phyloP scores from a whole-genome alignment of 2,329 filamentous ascomycete genomes.

The Saccharata proteae region DNA sequence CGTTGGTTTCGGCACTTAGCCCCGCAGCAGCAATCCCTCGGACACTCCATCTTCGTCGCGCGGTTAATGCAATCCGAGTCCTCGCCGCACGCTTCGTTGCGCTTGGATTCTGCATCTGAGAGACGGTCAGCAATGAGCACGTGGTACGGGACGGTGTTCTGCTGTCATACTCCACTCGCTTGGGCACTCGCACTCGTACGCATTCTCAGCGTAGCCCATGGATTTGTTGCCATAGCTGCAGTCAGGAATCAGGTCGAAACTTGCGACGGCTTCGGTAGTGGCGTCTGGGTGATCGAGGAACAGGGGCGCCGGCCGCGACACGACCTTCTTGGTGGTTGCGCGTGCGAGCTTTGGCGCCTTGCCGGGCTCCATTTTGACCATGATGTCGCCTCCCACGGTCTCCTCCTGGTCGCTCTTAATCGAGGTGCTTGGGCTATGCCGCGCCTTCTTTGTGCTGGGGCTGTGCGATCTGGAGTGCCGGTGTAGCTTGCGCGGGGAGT shows the following conservation, averaged over 20 bases:
- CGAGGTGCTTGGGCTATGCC: conserved; percentile 24
- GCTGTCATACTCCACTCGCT: conserved; percentile 79
- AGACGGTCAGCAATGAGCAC: conserved; percentile 19
- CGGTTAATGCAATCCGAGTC: conserved; percentile 98
- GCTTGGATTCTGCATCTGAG: conserved; percentile 37
- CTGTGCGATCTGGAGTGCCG: conserved; percentile 20
- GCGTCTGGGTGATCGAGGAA: conserved; percentile 67
- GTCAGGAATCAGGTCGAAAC: conserved; percentile 70
- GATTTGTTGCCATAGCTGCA: conserved; percentile 88
- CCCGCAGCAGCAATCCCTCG: conserved; percentile 78
- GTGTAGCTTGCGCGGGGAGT: conserved; percentile 18
- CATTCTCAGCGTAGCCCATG: conserved; percentile 83
- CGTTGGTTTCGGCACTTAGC: conserved; percentile 84
- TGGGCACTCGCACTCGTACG: conserved; percentile 86
- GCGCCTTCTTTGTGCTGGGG: conserved; percentile 19
- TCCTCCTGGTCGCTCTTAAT: conserved; percentile 36
- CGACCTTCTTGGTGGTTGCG: conserved; percentile 59
- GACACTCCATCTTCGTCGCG: conserved; percentile 94
- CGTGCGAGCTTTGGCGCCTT: conserved; percentile 62
- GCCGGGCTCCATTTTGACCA: conserved; percentile 50
- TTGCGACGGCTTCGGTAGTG: conserved; percentile 60
- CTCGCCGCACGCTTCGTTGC: conserved; percentile 81
- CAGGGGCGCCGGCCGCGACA: conserved; percentile 50
- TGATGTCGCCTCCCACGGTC: conserved; percentile 47
- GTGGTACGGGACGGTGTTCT: conserved; percentile 10